phyloP scores from a whole-genome alignment of 2,329 filamentous ascomycete genomes.

The Penicillium expansum region DNA sequence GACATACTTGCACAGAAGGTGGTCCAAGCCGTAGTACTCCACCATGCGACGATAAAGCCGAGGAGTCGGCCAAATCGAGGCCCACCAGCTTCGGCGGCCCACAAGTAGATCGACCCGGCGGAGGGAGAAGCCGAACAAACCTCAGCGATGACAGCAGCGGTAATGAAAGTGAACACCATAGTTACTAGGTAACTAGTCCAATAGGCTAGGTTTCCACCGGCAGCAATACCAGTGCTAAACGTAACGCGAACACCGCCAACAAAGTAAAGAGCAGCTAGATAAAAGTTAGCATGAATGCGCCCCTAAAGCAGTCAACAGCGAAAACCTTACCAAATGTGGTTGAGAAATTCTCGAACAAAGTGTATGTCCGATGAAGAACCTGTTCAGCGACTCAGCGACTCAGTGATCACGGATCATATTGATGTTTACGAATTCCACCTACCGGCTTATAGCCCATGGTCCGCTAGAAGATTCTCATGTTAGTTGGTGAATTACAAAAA shows the following conservation, averaged over 20 bases:
- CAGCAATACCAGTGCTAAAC: slow-evolving; percentile 61
- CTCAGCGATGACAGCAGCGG: slow-evolving; percentile 59
- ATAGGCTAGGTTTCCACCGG: slow-evolving; percentile 60
- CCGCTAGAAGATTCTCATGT: slow-evolving; percentile 35
- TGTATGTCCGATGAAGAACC: slow-evolving; percentile 58
- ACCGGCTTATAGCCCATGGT: slow-evolving; percentile 57
- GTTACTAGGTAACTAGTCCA: slow-evolving; percentile 62
- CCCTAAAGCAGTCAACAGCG: too few species aligned
- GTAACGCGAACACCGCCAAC: slow-evolving; percentile 60
- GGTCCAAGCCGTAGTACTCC: slow-evolving; percentile 62
- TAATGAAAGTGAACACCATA: slow-evolving; percentile 60
- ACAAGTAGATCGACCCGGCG: slow-evolving; percentile 60
- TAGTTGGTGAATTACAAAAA: slow-evolving; percentile 2
- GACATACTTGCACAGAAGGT: slow-evolving; percentile 53
- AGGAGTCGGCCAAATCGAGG: slow-evolving; percentile 55
- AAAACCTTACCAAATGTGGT: slow-evolving; percentile 54
- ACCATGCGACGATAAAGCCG: slow-evolving; percentile 63
- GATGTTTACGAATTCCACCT: slow-evolving; percentile 24
- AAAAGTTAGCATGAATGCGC: neutral
- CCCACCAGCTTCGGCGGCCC: slow-evolving; percentile 60
- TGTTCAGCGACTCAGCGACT: slow-evolving; percentile 26
- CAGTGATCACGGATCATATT: slow-evolving; percentile 1
- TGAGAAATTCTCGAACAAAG: slow-evolving; percentile 58
- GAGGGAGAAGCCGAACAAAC: slow-evolving; percentile 60
- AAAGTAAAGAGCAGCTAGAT: slow-evolving; percentile 58